Percentiles rank a stretch among this genome's conserved stretches.
phyloP scores from a whole-genome alignment of 2,329 filamentous ascomycete species.

The Xylaria sp. region DNA sequence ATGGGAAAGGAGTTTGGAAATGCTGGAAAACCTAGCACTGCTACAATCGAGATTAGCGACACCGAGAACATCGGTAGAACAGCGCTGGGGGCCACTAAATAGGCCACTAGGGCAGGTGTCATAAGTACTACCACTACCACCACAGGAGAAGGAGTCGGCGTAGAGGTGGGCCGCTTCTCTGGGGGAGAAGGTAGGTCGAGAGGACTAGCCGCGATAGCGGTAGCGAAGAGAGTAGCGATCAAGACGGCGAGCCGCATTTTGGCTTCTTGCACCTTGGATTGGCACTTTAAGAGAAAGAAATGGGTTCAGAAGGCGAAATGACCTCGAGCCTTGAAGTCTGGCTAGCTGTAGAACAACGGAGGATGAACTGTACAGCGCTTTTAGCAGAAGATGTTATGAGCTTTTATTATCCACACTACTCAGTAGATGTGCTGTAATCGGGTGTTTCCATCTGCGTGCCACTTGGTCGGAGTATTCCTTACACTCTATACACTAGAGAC shows the following conservation, averaged over 20 bases:
- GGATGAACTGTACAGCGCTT: neutral
- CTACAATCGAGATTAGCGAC: constrained; percentile 12
- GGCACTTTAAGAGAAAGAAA: neutral
- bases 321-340: neutral
- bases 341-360: neutral
- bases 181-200: constrained; percentile 12
- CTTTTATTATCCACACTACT: too few species aligned
- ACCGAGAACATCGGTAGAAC: constrained; percentile 20
- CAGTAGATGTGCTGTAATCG: too few species aligned
- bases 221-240: constrained; percentile 14
- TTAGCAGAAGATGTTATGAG: neutral
- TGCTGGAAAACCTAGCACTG: neutral
- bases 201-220: constrained; percentile 17
- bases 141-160: constrained; percentile 2
- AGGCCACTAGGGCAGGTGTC: constrained; percentile 12
- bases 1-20: neutral
- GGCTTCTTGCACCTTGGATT: neutral
- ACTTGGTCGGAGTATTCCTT: too few species aligned
- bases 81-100: constrained; percentile 18
- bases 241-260: constrained; percentile 25
- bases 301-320: constrained; percentile 1
- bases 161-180: neutral
- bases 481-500: constrained; percentile 4
- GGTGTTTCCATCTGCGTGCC: too few species aligned
- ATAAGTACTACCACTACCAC: neutral